Conservation (phyloP, 2,329 filamentous ascomycete species). For the Apiospora rasikravindrae region DNA sequence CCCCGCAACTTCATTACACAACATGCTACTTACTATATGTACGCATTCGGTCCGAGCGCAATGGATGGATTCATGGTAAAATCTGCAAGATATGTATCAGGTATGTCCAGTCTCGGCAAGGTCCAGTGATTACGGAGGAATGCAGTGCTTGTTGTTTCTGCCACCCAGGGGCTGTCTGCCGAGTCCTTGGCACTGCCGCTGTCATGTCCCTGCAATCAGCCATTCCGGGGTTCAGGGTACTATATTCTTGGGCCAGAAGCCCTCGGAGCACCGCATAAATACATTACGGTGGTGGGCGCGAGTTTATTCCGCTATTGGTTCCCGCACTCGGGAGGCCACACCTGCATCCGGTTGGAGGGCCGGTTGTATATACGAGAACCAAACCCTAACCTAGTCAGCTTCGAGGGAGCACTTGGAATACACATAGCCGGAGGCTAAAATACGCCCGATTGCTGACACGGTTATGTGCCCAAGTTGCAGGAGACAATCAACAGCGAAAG, state of each 20-base stretch:
- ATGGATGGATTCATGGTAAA: not conserved
- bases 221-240: not conserved
- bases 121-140: not conserved
- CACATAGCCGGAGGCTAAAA: constrained; percentile 3
- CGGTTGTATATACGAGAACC: not conserved
- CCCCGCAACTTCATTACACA: not conserved
- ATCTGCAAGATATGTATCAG: not conserved
- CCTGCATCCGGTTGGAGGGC: not conserved
- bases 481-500: not conserved
- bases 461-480: not conserved
- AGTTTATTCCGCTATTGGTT: not conserved
- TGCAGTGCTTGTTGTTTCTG: not conserved
- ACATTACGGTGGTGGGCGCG: constrained; percentile 1
- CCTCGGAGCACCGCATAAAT: not conserved
- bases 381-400: not conserved
- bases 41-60: not conserved
- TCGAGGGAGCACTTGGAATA: not conserved
- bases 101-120: not conserved
- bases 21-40: not conserved
- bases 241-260: not conserved
- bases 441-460: not conserved
- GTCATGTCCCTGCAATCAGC: constrained; percentile 1
- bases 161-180: constrained; percentile 3
- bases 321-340: not conserved
- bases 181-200: constrained; percentile 13